phyloP scores from a whole-genome alignment of 805 yeast species.

The Dipodascus albidus region DNA sequence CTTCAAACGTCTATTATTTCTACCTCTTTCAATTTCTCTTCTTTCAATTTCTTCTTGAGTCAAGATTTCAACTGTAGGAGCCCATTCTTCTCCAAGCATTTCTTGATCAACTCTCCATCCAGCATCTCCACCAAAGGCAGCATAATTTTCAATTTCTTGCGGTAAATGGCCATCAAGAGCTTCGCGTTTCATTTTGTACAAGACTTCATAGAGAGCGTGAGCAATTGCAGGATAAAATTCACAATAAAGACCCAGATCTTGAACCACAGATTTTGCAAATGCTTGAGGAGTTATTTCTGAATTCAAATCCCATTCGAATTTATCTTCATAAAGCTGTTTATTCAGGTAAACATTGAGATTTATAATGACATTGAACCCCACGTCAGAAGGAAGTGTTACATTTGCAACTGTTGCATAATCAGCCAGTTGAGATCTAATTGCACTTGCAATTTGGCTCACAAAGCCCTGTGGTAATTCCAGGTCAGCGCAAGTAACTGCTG shows the following conservation, averaged over 20 bases:
- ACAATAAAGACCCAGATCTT: slow-evolving; percentile 70
- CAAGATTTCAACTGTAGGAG: slow-evolving; percentile 75
- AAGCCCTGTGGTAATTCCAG: slow-evolving; percentile 60
- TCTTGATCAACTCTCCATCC: slow-evolving; percentile 67
- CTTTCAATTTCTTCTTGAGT: slow-evolving; percentile 90
- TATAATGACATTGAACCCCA: slow-evolving; percentile 62
- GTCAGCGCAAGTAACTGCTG: slow-evolving; percentile 68
- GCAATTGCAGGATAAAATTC: slow-evolving; percentile 89
- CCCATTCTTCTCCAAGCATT: slow-evolving; percentile 71
- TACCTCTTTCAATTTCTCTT: slow-evolving; percentile 88
- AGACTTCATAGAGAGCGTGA: slow-evolving; percentile 71
- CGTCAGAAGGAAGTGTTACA: slow-evolving; percentile 55
- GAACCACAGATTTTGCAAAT: slow-evolving; percentile 73
- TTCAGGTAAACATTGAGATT: slow-evolving; percentile 75
- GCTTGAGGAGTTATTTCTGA: slow-evolving; percentile 59
- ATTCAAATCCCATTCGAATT: slow-evolving; percentile 83
- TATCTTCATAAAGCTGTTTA: slow-evolving; percentile 77
- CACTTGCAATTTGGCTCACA: slow-evolving; percentile 52
- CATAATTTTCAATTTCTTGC: slow-evolving; percentile 41
- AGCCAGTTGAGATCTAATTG: slow-evolving; percentile 71
- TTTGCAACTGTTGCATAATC: slow-evolving; percentile 55
- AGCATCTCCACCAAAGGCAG: slow-evolving; percentile 49
- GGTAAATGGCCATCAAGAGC: slow-evolving; percentile 58
- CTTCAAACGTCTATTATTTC: slow-evolving; percentile 83
- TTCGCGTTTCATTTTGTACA: slow-evolving; percentile 68